phyloP scores from a whole-genome alignment of 2,329 filamentous ascomycete species.

The Teratosphaeria zuluensis region DNA sequence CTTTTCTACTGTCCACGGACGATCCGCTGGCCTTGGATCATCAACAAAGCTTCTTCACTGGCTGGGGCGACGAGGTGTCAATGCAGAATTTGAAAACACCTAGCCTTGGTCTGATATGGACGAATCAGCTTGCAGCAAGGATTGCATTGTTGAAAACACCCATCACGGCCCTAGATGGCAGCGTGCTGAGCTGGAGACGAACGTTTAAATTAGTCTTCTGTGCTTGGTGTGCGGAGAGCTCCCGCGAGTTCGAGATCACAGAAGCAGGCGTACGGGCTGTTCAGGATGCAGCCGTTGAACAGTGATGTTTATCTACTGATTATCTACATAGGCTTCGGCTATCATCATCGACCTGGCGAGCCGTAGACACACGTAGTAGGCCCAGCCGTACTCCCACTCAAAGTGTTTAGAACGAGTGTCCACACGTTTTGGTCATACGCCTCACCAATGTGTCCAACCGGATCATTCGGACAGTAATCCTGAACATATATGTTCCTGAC shows the following conservation, averaged over 20 bases:
- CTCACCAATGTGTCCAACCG: conserved; percentile 16
- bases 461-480: conserved; percentile 14
- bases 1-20: conserved; percentile 28
- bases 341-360: conserved; percentile 5
- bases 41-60: conserved; percentile 90
- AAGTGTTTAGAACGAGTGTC: conserved; percentile 12
- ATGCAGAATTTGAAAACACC: conserved; percentile 63
- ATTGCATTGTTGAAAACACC: conserved; percentile 71
- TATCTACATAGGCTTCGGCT: neutral
- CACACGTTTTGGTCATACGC: conserved; percentile 17
- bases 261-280: conserved; percentile 44
- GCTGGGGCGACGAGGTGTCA: conserved; percentile 64
- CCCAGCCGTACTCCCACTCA: conserved; percentile 11
- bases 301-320: neutral
- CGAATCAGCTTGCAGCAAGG: conserved; percentile 75
- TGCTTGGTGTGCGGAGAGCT: conserved; percentile 55
- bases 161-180: conserved; percentile 31
- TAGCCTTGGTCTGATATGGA: conserved; percentile 79
- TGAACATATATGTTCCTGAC: conserved; percentile 15
- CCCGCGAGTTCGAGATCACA: conserved; percentile 66
- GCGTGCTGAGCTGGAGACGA: conserved; percentile 55
- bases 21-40: conserved; percentile 67
- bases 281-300: neutral
- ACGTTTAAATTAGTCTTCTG: conserved; percentile 88
- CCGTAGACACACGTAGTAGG: conserved; percentile 9